A percentile compares a stretch with the other conserved stretches of the same genome.
Evolutionary conservation across 768 basidiomycete genomes (phyloP).

Genomic region (Kockovaella imperatae): DNA sequence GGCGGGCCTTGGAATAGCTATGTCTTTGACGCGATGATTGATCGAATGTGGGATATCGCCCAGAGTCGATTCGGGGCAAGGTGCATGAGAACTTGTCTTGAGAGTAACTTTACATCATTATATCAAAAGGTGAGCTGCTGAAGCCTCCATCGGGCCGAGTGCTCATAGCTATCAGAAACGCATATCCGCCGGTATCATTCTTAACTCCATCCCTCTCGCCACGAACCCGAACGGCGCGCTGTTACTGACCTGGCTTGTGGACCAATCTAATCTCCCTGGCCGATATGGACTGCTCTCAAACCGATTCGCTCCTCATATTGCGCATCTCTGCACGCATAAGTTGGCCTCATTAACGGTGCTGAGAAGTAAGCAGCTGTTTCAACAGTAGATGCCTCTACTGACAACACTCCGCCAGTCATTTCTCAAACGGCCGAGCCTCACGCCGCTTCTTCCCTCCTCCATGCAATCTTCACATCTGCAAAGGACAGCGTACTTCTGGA

Average conservation of each 20-base stretch:
- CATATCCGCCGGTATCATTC: slow-evolving; percentile 83
- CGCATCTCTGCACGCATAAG: slow-evolving; percentile 96
- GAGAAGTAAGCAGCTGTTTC: slow-evolving; percentile 50
- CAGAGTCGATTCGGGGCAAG: slow-evolving; percentile 97
- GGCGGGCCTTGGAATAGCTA: slow-evolving; percentile 85
- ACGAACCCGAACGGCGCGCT: slow-evolving; percentile 97
- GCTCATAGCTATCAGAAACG: slow-evolving; percentile 54
- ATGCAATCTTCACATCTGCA: slow-evolving; percentile 81
- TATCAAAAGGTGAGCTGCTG: slow-evolving; percentile 60
- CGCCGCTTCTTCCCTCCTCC: slow-evolving; percentile 76
- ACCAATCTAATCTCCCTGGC: slow-evolving; percentile 89
- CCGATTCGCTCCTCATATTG: slow-evolving; percentile 91
- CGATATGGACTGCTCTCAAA: slow-evolving; percentile 89
- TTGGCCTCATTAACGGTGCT: slow-evolving; percentile 89
- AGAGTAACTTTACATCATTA: slow-evolving; percentile 74
- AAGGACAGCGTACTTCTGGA: slow-evolving; percentile 87
- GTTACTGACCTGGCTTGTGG: slow-evolving; percentile 90
- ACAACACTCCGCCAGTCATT: slow-evolving; percentile 53
- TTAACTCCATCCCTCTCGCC: slow-evolving; percentile 94
- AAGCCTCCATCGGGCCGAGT: neutral
- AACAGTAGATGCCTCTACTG: neutral
- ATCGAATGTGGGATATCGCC: slow-evolving; percentile 94
- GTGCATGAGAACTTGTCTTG: slow-evolving; percentile 93
- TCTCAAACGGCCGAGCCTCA: slow-evolving; percentile 91
- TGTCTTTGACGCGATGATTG: slow-evolving; percentile 94